Evolutionary conservation across 768 basidiomycete species (phyloP).

Genomic region (Mycena amicta): DNA sequence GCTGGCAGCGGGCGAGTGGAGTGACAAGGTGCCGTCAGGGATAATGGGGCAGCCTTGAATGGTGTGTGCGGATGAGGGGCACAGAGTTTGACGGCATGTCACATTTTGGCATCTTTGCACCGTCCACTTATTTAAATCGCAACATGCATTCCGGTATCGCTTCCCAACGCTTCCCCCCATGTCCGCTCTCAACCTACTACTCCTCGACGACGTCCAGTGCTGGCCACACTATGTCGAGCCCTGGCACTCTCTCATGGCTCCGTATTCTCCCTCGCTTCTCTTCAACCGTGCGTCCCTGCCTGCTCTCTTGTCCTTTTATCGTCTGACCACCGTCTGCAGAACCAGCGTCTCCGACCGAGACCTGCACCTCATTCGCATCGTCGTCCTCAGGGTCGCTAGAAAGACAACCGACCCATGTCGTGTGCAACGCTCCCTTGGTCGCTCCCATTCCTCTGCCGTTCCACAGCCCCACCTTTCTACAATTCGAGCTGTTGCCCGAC

Average conservation of each 20-base stretch:
- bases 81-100: neutral
- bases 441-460: constrained; percentile 71
- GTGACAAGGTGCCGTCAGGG: neutral
- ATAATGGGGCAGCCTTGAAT: neutral
- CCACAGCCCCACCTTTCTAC: constrained; percentile 69
- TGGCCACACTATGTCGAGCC: constrained; percentile 21
- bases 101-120: neutral
- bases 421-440: constrained; percentile 68
- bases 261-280: constrained; percentile 24
- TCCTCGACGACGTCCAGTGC: constrained; percentile 24
- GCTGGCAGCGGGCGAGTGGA: neutral
- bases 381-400: constrained; percentile 27
- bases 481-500: constrained; percentile 62
- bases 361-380: constrained; percentile 23
- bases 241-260: constrained; percentile 20
- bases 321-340: too few relatives aligned
- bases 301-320: neutral
- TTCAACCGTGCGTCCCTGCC: constrained; percentile 27
- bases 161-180: constrained; percentile 19
- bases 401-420: constrained; percentile 45
- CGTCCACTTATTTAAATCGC: constrained; percentile 1
- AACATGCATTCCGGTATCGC: constrained; percentile 28
- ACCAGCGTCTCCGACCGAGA: constrained; percentile 47
- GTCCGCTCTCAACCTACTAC: constrained; percentile 16
- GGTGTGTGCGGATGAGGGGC: neutral